Base-by-base conservation (phyloP, 108 stramenopile species). In the Aureococcus anophagefferens region DNA sequence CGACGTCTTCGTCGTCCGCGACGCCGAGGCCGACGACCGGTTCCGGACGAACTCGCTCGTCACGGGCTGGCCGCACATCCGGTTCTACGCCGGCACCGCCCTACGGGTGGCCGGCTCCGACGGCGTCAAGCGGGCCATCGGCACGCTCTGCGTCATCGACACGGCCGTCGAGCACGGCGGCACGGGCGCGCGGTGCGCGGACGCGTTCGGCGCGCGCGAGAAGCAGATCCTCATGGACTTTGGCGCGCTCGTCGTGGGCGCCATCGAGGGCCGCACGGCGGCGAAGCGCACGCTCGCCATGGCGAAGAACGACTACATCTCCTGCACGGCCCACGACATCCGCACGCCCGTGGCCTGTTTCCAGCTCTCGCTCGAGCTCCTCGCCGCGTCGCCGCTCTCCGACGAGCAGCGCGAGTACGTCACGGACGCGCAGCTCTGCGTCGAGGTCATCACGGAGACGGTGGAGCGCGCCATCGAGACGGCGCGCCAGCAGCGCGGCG, bases 31-130 rank as follows among this genome's bases (percentile, higher is more conserved):
- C 31, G 90, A 93, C 74, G 68, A 68, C 44, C 79, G 90, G 25
- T 93, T 93, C 70, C 62, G 62, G 37, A 66, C 84, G 40, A 88
- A 82, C 76, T 74, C 82, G 32, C 73, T 88, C 44, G 92, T 93
- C 7, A 84, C 82, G 0, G 89, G 86, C 4, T 74, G 75, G 21
- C 90, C 90, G 65, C 70, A 83, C 75, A 86, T 92, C 62, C 88
- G 92, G 25, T 90, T 90, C 73, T 90, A 93, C 62, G 92, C 90
- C 0, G 92, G 92, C 44, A 87, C 84, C 17, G 86, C 90, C 18
- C 83, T 93, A 44, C 72, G 76, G 46, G 74, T 87, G 32, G 88
- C 89, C 0, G 51, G 25, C 51, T 3, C 4, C 7, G 89, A 90
- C 71, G 89, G 88, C 18, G 80, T 83, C 64, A 88, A 84, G 34